Evolutionary conservation across 2,329 filamentous ascomycete species (phyloP).

Genomic region (Neonectria coccinea): DNA sequence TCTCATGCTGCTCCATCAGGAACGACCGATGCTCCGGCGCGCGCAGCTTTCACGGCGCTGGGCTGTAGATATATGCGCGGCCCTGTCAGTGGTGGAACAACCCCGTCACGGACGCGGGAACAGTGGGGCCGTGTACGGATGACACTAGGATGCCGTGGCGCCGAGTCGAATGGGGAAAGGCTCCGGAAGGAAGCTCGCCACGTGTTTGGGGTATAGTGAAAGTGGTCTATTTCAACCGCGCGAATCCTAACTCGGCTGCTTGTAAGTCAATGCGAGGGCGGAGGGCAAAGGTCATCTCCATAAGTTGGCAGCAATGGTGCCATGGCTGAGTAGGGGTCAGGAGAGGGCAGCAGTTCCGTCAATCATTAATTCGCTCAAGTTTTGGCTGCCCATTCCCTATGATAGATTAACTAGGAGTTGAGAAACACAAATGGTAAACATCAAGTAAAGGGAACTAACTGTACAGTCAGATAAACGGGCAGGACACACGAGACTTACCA

Average conservation of each 20-base stretch:
- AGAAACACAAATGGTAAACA: background rate
- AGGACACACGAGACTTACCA: background rate
- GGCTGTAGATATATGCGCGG: conserved; percentile 12
- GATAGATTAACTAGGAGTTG: too few relatives aligned
- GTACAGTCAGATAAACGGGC: background rate
- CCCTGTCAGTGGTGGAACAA: conserved; percentile 29
- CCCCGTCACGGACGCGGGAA: background rate
- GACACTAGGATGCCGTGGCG: background rate
- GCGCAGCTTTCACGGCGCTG: background rate
- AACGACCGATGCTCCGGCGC: background rate
- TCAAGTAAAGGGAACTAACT: background rate
- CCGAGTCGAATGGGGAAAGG: conserved; percentile 17
- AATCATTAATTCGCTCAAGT: background rate
- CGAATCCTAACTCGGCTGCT: conserved; percentile 10
- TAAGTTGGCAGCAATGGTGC: background rate
- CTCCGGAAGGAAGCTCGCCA: background rate
- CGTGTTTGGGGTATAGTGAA: background rate
- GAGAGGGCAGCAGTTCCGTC: background rate
- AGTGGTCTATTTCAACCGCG: conserved; percentile 6
- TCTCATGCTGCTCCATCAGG: background rate
- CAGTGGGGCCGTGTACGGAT: conserved; percentile 6
- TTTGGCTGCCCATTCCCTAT: too few relatives aligned
- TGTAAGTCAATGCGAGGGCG: background rate
- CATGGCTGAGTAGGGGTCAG: background rate
- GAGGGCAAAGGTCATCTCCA: background rate